phyloP scores from a whole-genome alignment of 1,139 yeast species.

The Scheffersomyces segobiensis region DNA sequence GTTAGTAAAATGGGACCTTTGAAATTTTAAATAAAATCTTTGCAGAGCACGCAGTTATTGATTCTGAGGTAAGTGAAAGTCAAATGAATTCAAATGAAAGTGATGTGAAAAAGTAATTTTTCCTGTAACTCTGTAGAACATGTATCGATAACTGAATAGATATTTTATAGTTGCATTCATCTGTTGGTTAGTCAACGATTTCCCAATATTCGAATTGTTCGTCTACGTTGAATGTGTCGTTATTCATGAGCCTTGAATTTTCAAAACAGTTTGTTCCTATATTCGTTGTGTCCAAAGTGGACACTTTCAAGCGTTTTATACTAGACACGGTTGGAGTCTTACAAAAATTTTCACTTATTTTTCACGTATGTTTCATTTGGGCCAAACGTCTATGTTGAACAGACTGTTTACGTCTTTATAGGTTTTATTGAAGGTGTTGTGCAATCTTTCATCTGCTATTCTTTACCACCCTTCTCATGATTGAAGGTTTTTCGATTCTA shows the following conservation, averaged over 20 bases:
- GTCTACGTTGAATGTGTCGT: background rate
- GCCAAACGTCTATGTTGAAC: no score
- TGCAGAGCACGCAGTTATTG: background rate
- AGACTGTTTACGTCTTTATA: background rate
- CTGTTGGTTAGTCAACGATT: background rate
- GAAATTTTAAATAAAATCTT: background rate
- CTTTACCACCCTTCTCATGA: background rate
- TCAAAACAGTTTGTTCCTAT: background rate
- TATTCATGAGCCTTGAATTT: background rate
- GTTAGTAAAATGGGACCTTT: slow-evolving; percentile 40
- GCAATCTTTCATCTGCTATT: background rate
- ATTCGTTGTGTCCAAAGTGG: background rate
- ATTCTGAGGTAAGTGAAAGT: background rate
- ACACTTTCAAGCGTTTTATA: background rate
- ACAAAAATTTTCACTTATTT: background rate
- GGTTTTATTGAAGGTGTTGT: background rate
- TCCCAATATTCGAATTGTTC: background rate
- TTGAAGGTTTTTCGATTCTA: background rate
- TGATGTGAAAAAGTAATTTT: background rate
- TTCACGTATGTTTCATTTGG: no score
- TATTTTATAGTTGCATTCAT: no score
- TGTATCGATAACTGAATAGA: background rate
- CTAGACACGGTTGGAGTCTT: background rate
- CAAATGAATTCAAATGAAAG: background rate
- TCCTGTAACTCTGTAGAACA: background rate